Conservation (phyloP, 2,329 filamentous ascomycete genomes). For the Trichoderma sp. region DNA sequence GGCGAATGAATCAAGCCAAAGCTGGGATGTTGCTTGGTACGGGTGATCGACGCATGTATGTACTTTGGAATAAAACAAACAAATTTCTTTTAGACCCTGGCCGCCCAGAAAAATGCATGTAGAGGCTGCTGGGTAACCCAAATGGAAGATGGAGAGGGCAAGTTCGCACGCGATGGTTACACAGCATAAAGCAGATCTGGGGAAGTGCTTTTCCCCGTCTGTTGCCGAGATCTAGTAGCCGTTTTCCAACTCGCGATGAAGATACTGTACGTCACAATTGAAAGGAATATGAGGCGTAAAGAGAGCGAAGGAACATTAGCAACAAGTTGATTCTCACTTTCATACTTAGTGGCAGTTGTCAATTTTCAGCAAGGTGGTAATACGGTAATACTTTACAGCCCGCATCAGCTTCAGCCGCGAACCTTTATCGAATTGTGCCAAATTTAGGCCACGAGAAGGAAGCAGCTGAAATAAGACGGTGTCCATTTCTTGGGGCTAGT, state of each 20-base stretch:
- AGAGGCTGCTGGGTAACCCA: background rate
- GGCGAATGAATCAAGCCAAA: background rate
- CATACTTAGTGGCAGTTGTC: background rate
- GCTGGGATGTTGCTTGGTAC: background rate
- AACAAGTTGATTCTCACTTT: background rate
- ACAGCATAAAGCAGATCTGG: background rate
- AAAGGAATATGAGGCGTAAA: background rate
- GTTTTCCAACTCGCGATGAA: background rate
- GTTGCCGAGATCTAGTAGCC: background rate
- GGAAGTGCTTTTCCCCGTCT: background rate
- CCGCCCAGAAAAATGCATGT: background rate
- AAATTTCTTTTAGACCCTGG: background rate
- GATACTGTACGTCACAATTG: background rate
- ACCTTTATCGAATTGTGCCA: background rate
- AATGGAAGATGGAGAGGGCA: background rate
- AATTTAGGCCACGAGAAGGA: background rate
- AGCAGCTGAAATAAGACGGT: background rate
- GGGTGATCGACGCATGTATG: background rate
- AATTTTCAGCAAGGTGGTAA: background rate
- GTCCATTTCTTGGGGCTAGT: background rate
- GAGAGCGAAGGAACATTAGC: background rate
- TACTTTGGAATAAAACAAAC: background rate
- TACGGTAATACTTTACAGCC: background rate
- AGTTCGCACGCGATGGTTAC: background rate
- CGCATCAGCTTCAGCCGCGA: background rate